Conservation (phyloP, 2,329 filamentous ascomycete species). For the Rutstroemia sp. region DNA sequence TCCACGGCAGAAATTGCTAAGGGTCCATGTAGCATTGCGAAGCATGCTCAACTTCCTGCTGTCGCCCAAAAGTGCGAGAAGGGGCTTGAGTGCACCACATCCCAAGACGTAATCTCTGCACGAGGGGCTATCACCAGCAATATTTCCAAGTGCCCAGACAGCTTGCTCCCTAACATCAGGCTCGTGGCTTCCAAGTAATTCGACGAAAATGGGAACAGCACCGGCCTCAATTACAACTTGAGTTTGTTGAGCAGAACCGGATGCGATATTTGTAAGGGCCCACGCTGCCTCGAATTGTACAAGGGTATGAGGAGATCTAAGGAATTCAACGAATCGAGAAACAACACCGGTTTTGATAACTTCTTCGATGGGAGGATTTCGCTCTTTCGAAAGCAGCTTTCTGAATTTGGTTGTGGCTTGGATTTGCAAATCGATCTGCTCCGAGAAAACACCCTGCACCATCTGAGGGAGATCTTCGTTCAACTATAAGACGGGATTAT, state of each 20-base stretch:
- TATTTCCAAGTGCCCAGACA: constrained; percentile 97
- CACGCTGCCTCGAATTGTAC: constrained; percentile 99
- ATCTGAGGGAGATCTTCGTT: constrained; percentile 98
- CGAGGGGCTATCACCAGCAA: constrained; percentile 94
- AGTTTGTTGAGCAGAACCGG: constrained; percentile 91
- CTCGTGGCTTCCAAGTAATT: constrained; percentile 90
- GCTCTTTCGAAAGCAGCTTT: constrained; percentile 96
- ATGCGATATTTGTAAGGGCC: constrained; percentile 98
- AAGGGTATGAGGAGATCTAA: constrained; percentile 92
- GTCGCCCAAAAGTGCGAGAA: constrained; percentile 84
- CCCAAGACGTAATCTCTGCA: constrained; percentile 95
- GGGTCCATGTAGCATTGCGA: constrained; percentile 94
- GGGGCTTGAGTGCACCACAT: constrained; percentile 82
- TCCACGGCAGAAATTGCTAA: constrained; percentile 99
- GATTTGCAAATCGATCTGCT: constrained; percentile 97
- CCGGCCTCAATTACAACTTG: constrained; percentile 98
- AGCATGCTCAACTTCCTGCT: constrained; percentile 99
- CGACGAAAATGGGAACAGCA: constrained; percentile 96
- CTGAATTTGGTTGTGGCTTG: constrained; percentile 97
- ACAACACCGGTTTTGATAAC: constrained; percentile 99
- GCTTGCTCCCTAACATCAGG: constrained; percentile 97
- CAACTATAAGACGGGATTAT: constrained; percentile 49
- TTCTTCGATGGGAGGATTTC: constrained; percentile 97
- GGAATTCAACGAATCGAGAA: constrained; percentile 94
- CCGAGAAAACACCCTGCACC: constrained; percentile 96